Base-by-base conservation (phyloP, 306 rosid genomes). In the Dryas alaskensis region DNA sequence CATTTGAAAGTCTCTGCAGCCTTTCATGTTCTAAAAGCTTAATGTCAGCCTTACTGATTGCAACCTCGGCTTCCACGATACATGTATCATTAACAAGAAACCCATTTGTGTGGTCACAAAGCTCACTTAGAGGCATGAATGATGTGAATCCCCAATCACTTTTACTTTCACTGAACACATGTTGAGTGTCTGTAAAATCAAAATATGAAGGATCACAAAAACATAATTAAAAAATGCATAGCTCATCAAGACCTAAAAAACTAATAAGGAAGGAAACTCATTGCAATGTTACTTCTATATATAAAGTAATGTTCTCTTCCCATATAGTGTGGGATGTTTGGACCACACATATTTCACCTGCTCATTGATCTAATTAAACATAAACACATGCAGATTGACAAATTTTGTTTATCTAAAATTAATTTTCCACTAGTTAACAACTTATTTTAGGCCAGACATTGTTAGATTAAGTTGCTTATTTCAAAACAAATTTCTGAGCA, bases 81-180 rank as follows among this genome's bases (percentile, higher is more conserved):
- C 68, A 73, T 10, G 10, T 47, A 50, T 73, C 76, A 5, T 59
- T 64, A 57, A 73, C 76, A 11, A 73, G 22, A 47, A 53, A 73
- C 17, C 69, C 76, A 47, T 37, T 16, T 8, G 31, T n/a, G 7
- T 2, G 19, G 42, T 73, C 59, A n/a, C 8, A 49, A 6, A 73
- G 68, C 19, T 73, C 76, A 73, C 57, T 48, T 2, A 73, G 76
- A 73, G 76, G 68, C 68, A 73, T 59, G 59, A 73, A 73, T 47
- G 76, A 73, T 59, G 76, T 73, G 60, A 73, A 73, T 40, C 59
- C 76, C 76, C 76, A 46, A 16, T 60, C 69, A n/a, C 76, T 73
- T 61, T 73, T 61, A 4, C 43, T 59, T 16, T 10, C 76, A 8
- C 68, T 47, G 7, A 73, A 73, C 16, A 49, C 57, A 22, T 62